phyloP scores from a whole-genome alignment of 108 stramenopile genomes.

The Craspedostauros australis region DNA sequence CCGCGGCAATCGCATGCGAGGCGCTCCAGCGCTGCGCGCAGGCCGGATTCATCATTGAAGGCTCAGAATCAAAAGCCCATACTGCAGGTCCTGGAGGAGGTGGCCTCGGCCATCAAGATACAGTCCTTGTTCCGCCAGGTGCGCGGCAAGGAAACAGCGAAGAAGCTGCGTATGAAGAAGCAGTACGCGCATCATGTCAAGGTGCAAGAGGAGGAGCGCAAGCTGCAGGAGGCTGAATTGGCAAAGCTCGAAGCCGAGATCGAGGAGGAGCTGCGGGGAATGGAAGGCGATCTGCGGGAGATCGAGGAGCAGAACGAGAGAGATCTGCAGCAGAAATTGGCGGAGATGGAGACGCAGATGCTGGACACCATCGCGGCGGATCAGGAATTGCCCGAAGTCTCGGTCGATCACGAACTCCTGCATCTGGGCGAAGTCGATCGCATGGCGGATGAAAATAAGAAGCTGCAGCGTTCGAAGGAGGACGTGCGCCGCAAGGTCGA shows the following conservation, averaged over 20 bases:
- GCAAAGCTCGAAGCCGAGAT: neutral
- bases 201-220: neutral
- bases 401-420: conserved; percentile 1
- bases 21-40: too few relatives aligned
- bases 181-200: neutral
- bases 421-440: neutral
- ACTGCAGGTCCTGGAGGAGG: too few relatives aligned
- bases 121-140: too few relatives aligned
- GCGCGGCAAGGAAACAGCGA: too few relatives aligned
- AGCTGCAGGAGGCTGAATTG: neutral
- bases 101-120: too few relatives aligned
- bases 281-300: neutral
- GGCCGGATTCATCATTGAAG: too few relatives aligned
- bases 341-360: conserved; percentile 2
- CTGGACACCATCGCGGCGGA: neutral
- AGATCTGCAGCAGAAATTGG: neutral
- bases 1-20: too few relatives aligned
- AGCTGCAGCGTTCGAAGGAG: neutral
- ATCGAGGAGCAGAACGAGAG: neutral
- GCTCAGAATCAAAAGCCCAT: too few relatives aligned
- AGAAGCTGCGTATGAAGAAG: too few relatives aligned
- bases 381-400: neutral
- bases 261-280: neutral
- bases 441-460: neutral
- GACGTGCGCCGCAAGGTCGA: conserved; percentile 1